Percentiles rank a stretch among this genome's conserved stretches.
Evolutionary conservation across 306 rosid genomes (phyloP).

Genomic region (Medicago truncatula): DNA sequence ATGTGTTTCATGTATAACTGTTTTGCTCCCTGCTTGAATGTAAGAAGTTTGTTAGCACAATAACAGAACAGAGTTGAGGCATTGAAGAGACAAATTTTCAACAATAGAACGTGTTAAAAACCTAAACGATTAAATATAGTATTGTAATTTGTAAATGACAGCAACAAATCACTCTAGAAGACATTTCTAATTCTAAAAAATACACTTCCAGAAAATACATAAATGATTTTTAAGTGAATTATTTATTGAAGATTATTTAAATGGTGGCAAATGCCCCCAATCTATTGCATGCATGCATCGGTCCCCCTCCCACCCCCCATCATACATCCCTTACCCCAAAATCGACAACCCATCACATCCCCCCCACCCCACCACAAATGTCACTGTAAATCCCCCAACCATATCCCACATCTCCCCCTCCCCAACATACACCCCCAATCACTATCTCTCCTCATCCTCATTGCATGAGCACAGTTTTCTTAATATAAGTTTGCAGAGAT

Average conservation of each 20-base stretch:
- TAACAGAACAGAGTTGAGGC: conserved; percentile 5
- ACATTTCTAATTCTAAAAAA: neutral
- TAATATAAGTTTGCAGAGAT: too few relatives aligned
- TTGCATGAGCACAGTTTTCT: too few relatives aligned
- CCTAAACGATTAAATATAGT: too few relatives aligned
- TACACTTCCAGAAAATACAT: neutral
- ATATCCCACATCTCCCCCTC: neutral
- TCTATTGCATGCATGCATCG: neutral
- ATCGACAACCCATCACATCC: too few relatives aligned
- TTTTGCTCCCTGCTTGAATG: conserved; percentile 72
- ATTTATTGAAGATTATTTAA: neutral
- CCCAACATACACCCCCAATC: neutral
- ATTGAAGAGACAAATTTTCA: conserved; percentile 27
- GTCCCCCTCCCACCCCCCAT: neutral
- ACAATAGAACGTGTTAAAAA: conserved; percentile 20
- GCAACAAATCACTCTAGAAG: neutral
- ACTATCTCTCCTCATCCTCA: neutral
- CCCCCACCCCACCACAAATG: too few relatives aligned
- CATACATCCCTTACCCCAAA: too few relatives aligned
- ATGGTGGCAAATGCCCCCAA: neutral
- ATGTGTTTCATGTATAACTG: conserved; percentile 68
- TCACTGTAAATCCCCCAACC: too few relatives aligned
- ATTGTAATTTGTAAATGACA: neutral
- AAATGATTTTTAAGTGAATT: neutral
- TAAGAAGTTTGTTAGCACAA: conserved; percentile 34